Evolutionary conservation across 768 basidiomycete genomes (phyloP), one percentile per base, ranked within the genome.

Genomic region (Antrodiella citrinella): DNA sequence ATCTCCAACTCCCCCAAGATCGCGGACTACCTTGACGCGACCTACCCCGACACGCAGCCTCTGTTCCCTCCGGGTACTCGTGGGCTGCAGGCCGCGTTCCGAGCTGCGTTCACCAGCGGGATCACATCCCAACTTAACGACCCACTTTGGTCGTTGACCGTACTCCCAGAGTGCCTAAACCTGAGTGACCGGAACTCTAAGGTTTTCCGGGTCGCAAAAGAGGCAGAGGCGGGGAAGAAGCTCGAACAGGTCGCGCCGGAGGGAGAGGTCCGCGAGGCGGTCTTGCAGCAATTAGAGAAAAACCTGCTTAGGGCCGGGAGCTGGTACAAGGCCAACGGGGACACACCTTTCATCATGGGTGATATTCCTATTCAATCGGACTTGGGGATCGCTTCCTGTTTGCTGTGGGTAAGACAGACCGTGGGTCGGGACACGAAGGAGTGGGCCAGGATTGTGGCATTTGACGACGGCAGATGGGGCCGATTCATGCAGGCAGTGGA

Each of bases 21-120:
- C 50, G 77, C 74, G 1, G 54, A 65, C 13, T 78, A 81, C 59
- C 67, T 81, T 49, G 79, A 81, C 49, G 61, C 64, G 1, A 65
- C 67, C 1, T 81, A 78, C 54, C 75, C 78, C 0, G 60, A 67
- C 44, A 67, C 71, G 0, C 72, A 71, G 2, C 54, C 44, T 5
- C 56, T 78, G 18, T 59, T 77, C 53, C 72, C 70, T 0, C 19
- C 47, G 3, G 71, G 69, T 15, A 68, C 66, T 0, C 58, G 61
- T 22, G 70, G 68, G 1, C 59, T 79, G 9, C 65, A 76, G 45
- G 61, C 61, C 1, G 71, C 71, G 0, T 74, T 75, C 55, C 43
- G 55, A 3, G 43, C n/a, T 18, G 54, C 50, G 41, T 38, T 23
- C 7, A 18, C 7, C 21, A 22, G 7, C 9, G 41, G 5, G 21